A percentile compares a stretch with the other conserved stretches of the same genome.
Conservation (phyloP, 768 basidiomycete genomes). For the Mycena belliarum region DNA sequence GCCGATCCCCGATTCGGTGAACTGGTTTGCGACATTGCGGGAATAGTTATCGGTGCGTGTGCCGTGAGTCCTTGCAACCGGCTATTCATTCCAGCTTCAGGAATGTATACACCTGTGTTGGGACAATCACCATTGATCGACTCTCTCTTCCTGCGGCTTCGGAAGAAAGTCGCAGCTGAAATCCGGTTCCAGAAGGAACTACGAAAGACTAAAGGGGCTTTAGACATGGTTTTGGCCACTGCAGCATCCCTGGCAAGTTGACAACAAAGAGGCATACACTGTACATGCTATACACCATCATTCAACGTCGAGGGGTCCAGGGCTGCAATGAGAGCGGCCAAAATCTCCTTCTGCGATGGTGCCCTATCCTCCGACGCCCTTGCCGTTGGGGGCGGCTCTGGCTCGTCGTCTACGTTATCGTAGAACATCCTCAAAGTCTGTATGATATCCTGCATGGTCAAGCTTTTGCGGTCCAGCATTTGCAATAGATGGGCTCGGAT, state of each 20-base stretch:
- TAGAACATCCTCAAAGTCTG: conserved; percentile 69
- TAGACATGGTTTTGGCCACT: conserved; percentile 87
- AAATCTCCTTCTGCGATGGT: conserved; percentile 65
- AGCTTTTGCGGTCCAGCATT: conserved; percentile 75
- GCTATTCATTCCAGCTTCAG: conserved; percentile 41
- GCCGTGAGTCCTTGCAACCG: neutral
- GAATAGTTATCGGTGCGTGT: conserved; percentile 74
- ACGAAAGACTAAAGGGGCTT: conserved; percentile 76
- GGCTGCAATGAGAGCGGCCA: conserved; percentile 67
- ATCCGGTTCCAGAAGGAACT: conserved; percentile 88
- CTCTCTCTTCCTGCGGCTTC: conserved; percentile 75
- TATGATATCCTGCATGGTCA: conserved; percentile 70
- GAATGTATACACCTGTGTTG: conserved; percentile 89
- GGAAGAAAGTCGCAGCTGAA: conserved; percentile 83
- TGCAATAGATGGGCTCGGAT: conserved; percentile 72
- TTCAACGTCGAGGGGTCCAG: conserved; percentile 34
- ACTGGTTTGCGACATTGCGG: conserved; percentile 78
- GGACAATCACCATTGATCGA: conserved; percentile 95
- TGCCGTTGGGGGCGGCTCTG: conserved; percentile 27
- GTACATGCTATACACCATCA: conserved; percentile 9
- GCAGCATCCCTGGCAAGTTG: conserved; percentile 28
- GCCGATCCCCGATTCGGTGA: conserved; percentile 92
- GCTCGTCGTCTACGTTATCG: conserved; percentile 69
- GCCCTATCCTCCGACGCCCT: conserved; percentile 36
- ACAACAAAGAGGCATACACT: neutral